Evolutionary conservation across 805 yeast genomes (phyloP), one percentile per base, ranked within the genome.

Genomic region (Wickerhamomyces pijperi): DNA sequence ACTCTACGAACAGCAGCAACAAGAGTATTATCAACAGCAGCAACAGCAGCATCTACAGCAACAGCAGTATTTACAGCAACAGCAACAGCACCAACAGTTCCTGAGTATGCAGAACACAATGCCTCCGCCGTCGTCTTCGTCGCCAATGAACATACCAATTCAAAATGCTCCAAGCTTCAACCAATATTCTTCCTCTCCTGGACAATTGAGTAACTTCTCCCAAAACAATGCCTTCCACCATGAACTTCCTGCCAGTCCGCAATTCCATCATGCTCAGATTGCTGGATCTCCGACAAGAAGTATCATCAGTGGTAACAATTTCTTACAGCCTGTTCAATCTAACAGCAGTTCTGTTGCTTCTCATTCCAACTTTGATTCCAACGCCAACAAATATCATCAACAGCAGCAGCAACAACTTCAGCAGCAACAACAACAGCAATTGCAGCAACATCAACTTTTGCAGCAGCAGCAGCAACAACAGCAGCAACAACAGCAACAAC

Each of bases 251-350:
- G 56, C 47, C 44, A 46, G 46, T 38, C 61, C 53, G 6, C 55
- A 48, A 35, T 48, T 48, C 19, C 39, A 43, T 19, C 57, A 46
- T 33, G 55, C 56, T 19, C 60, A 58, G 34, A 52, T 59, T 11
- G 54, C 65, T 40, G 42, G 60, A 38, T 51, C 61, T 34, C 53
- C 64, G 38, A 42, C 60, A 9, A 42, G 59, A 47, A 46, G 58
- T 39, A 37, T 54, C 39, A 42, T 25, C 14, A 25, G 29, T 13
- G 13, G 60, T 45, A 44, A 57, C 42, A 41, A 59, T 17, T 48
- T 43, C 3, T 31, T 52, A 34, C 46, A 52, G 0, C 53, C 54
- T 9, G 52, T 46, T 3, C 18, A 48, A 19, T 53, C 58, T 13
- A 53, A 50, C 32, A 45, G 49, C 1, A 42, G 48, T 14, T 51